phyloP scores from a whole-genome alignment of 768 basidiomycete species.

The Guyanaporus albipodus region DNA sequence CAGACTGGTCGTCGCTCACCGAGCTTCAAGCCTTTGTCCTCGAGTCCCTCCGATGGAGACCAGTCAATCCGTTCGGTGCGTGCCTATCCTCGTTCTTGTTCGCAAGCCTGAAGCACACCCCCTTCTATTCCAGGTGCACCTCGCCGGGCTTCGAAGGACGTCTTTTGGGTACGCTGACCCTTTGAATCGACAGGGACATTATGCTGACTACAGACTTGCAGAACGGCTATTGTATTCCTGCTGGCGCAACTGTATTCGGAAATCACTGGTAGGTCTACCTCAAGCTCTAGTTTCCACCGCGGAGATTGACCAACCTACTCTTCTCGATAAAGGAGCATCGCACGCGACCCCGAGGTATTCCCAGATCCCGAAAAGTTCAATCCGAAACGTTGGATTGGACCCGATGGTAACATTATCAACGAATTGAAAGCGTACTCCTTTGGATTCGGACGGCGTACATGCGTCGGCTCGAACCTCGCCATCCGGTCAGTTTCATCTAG shows the following conservation, averaged over 20 bases:
- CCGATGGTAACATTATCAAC: conserved; percentile 42
- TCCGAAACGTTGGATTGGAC: conserved; percentile 51
- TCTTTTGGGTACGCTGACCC: conserved; percentile 21
- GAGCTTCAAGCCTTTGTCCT: conserved; percentile 37
- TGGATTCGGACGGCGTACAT: conserved; percentile 45
- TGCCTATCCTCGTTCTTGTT: neutral
- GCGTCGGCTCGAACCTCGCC: conserved; percentile 24
- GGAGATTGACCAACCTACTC: too few species aligned
- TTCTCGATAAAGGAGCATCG: conserved; percentile 16
- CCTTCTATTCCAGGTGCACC: conserved; percentile 13
- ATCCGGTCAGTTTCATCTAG: conserved; percentile 19
- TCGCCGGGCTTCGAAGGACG: conserved; percentile 24
- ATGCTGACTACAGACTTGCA: conserved; percentile 14
- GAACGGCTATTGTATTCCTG: conserved; percentile 33
- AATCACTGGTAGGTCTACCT: conserved; percentile 24
- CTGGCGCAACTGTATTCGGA: conserved; percentile 32
- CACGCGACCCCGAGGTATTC: conserved; percentile 24
- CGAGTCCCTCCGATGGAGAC: conserved; percentile 39
- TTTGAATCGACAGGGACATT: too few species aligned
- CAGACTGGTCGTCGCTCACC: conserved; percentile 30
- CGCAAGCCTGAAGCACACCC: too few species aligned
- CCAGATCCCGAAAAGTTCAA: conserved; percentile 46
- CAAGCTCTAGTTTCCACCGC: neutral
- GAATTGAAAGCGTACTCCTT: conserved; percentile 51
- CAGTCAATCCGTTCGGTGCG: conserved; percentile 32